A percentile compares a stretch with the other conserved stretches of the same genome.
Conservation (phyloP, 139 green algal genomes). For the Dunaliella primolecta region DNA sequence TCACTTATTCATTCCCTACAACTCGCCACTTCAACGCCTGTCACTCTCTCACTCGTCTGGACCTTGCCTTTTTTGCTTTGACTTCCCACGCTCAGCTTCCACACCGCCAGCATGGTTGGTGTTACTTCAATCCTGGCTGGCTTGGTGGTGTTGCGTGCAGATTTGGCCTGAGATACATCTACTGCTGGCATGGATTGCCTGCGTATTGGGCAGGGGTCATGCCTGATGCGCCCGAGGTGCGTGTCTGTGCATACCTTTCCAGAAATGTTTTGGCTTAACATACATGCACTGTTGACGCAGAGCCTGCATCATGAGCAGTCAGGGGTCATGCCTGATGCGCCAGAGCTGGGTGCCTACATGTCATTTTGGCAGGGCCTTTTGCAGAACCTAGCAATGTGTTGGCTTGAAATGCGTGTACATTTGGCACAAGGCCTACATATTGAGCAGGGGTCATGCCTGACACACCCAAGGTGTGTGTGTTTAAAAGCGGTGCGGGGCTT, state of each 20-base stretch:
- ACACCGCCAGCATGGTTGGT: too few species aligned
- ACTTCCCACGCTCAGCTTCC: too few species aligned
- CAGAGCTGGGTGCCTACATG: not conserved
- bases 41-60: too few species aligned
- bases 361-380: too few species aligned
- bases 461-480: constrained; percentile 6
- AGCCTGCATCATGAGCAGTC: constrained; percentile 90
- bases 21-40: too few species aligned
- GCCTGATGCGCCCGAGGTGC: constrained; percentile 32
- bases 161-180: constrained; percentile 74
- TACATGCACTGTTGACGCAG: constrained; percentile 94
- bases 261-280: constrained; percentile 60
- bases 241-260: not conserved
- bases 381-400: too few species aligned
- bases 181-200: constrained; percentile 93
- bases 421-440: constrained; percentile 78
- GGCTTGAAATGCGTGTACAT: constrained; percentile 45
- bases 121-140: too few species aligned
- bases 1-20: too few species aligned
- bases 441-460: constrained; percentile 82
- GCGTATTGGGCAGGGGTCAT: constrained; percentile 92
- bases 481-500: too few species aligned
- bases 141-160: constrained; percentile 5
- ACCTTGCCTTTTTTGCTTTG: too few species aligned
- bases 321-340: constrained; percentile 64